Conservation (phyloP, 257 asterid species). For the Solanum tarapatanum region DNA sequence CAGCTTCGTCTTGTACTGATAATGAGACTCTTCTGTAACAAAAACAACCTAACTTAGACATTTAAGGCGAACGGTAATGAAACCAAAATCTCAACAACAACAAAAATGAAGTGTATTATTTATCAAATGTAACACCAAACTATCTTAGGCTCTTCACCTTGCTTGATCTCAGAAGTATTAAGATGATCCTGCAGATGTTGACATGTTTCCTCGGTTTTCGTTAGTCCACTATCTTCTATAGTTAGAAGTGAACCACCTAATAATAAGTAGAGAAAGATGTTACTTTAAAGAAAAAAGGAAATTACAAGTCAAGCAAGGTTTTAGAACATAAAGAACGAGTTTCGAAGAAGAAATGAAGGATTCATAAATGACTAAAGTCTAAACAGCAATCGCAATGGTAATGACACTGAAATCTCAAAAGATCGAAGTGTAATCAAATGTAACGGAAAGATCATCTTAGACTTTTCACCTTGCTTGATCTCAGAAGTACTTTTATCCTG, state of each 20-base stretch:
- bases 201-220: not conserved
- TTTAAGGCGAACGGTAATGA: not conserved
- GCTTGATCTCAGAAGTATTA: not conserved
- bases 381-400: not conserved
- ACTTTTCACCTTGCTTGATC: not conserved
- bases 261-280: not conserved
- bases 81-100: not conserved
- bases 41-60: not conserved
- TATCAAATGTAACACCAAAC: not conserved
- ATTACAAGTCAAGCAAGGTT: not conserved
- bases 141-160: not conserved
- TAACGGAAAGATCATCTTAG: not conserved
- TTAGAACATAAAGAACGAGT: not conserved
- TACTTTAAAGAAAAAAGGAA: not conserved
- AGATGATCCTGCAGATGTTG: not conserved
- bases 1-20: constrained; percentile 25
- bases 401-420: not conserved
- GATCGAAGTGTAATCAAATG: not conserved
- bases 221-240: not conserved
- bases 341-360: not conserved
- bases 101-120: not conserved
- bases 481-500: not conserved
- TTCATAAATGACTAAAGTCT: not conserved
- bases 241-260: not conserved
- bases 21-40: not conserved